Percentiles rank a stretch among this genome's conserved stretches.
Evolutionary conservation across 106 monocot species (phyloP).

Genomic region (Dioscorea alata): DNA sequence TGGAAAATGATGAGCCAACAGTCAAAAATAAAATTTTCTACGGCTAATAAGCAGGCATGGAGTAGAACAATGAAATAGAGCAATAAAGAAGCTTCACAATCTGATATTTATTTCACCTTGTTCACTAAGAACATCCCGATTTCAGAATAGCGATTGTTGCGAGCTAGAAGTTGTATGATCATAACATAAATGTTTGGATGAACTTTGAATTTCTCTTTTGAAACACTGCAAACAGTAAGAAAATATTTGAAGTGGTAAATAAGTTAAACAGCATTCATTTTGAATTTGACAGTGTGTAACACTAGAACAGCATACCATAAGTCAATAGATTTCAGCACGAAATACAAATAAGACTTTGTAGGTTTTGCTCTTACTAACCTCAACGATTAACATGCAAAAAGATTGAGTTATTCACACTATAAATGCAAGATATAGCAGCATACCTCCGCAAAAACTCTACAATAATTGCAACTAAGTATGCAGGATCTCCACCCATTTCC

Average conservation of each 20-base stretch:
- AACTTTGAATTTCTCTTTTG: constrained; percentile 59
- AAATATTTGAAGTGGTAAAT: not conserved
- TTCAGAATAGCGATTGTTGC: constrained; percentile 52
- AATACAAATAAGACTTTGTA: too few relatives aligned
- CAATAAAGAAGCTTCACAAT: not conserved
- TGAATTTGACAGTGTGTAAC: too few relatives aligned
- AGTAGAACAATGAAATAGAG: too few relatives aligned
- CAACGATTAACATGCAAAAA: too few relatives aligned
- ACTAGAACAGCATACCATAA: too few relatives aligned
- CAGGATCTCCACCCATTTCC: constrained; percentile 80
- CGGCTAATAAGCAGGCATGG: not conserved
- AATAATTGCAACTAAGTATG: constrained; percentile 70
- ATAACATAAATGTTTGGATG: constrained; percentile 61
- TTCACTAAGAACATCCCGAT: constrained; percentile 65
- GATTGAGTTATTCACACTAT: too few relatives aligned
- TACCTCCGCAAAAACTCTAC: constrained; percentile 85
- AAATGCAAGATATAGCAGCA: not conserved
- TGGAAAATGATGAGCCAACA: not conserved
- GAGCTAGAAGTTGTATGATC: constrained; percentile 61
- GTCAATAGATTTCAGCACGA: too few relatives aligned
- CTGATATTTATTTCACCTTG: constrained; percentile 48
- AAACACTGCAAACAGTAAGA: constrained; percentile 39
- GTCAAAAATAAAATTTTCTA: not conserved
- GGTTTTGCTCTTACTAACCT: too few relatives aligned
- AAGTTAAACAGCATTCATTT: too few relatives aligned